Base-by-base conservation (phyloP, 2,329 filamentous ascomycete species). In the Fusarium virguliforme region DNA sequence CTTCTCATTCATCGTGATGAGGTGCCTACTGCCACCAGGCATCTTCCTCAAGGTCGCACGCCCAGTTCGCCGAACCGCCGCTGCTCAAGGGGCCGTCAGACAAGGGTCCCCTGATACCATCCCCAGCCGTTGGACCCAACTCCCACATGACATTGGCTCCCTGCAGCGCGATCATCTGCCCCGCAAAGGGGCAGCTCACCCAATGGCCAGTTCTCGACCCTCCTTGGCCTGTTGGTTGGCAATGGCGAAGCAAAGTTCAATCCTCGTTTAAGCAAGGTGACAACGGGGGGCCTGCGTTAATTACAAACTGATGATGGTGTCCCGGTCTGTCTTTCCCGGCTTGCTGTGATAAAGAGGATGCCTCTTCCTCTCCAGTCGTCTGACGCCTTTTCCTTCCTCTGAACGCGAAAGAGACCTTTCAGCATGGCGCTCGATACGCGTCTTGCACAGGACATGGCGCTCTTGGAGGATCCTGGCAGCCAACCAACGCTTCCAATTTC, bases 141-240 rank as follows among this genome's bases (percentile, higher is more conserved):
- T 18, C 22, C 26, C 53, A 56, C 53, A 56, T 56, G 53, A 56
- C 24, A 56, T 56, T 40, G 35, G 37, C 13, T 40, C 40, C 53
- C 35, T 56, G 53, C 53, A 56, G 35, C 24, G 26, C n/a, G 53
- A 40, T 51, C 15, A 51, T 28, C 24, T 56, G 53, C 53, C 50
- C 50, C 50, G 50, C 50, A 54, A 34, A 37, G 50, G 32, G 50
- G 32, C 50, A 54, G 30, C 32, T 54, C 32, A 18, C 13, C 50
- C 50, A 37, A 37, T 54, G 13, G 13, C 13, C 15, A 28, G 4
- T 4, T 32, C 50, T 22, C 37, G 30, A 37, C 32, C 8, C 30
- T 18, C 30, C 32, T n/a, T 28, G 24, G 32, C 22, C 26, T 26
- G 50, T 54, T 54, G 50, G 50, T 54, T 37, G 50, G 24, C 8